A percentile compares a stretch with the other conserved stretches of the same genome.
These are phyloP conservation scores for Dryadomyces quercivorus DNA, from an alignment of 2,329 filamentous ascomycete genomes.

Conservation along the genomic window DNA sequence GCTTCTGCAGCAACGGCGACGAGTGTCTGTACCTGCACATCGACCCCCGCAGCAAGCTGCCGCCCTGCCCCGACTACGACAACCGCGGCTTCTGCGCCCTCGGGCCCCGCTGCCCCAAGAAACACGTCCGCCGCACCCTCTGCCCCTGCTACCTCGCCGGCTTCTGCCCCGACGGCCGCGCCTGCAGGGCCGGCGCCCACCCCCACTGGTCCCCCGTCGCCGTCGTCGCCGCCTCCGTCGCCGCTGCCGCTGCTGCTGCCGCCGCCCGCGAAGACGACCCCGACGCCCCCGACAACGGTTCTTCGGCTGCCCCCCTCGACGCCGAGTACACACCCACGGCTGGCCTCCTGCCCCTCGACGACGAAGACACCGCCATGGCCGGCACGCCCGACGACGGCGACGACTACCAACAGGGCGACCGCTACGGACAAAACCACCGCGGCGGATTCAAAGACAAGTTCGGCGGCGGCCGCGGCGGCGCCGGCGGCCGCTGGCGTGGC, in stretches of 20 bases:
- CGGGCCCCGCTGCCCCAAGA: slow-evolving; percentile 75
- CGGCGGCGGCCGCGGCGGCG: slow-evolving; percentile 5
- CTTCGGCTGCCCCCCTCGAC: neutral
- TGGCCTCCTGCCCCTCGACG: no score
- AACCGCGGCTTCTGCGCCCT: slow-evolving; percentile 89
- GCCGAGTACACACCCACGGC: neutral
- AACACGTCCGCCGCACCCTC: slow-evolving; percentile 67
- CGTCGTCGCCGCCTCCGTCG: slow-evolving; percentile 31
- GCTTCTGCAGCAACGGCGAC: slow-evolving; percentile 92
- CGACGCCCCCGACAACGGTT: neutral
- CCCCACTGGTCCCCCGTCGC: slow-evolving; percentile 53
- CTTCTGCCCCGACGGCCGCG: slow-evolving; percentile 75
- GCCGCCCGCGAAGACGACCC: slow-evolving; percentile 7
- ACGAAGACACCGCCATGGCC: neutral
- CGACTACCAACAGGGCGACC: neutral
- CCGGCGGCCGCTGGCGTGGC: slow-evolving; percentile 13
- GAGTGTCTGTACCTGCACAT: slow-evolving; percentile 92
- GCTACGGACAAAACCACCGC: slow-evolving; percentile 1
- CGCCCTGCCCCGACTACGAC: slow-evolving; percentile 82
- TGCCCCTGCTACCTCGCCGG: slow-evolving; percentile 84
- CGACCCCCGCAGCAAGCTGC: slow-evolving; percentile 67
- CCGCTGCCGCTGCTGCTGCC: slow-evolving; percentile 16
- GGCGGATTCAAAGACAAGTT: slow-evolving; percentile 1
- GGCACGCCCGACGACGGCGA: neutral
- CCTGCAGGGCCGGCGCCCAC: slow-evolving; percentile 72